Evolutionary conservation across 768 basidiomycete species (phyloP).

Genomic region (Leccinum variicolor): DNA sequence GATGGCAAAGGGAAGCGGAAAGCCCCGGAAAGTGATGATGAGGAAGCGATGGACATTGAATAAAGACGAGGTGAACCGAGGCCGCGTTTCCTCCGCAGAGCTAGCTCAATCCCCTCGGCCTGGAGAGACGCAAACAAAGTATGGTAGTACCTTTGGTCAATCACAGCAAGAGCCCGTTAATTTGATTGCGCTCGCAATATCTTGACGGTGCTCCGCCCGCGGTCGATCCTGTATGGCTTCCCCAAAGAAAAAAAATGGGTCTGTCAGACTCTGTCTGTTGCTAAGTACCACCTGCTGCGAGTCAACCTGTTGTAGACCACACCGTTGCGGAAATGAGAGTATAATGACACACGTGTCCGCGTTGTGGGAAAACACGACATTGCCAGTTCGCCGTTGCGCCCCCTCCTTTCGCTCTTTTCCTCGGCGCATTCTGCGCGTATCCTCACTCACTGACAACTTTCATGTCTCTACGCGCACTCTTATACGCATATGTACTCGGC

Average conservation of each 20-base stretch:
- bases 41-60: too few species aligned
- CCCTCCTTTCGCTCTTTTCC: neutral
- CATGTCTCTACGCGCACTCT: constrained; percentile 63
- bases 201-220: too few species aligned
- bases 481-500: constrained; percentile 87
- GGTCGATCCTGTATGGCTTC: too few species aligned
- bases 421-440: neutral
- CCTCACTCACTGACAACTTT: neutral
- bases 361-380: constrained; percentile 11
- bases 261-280: too few species aligned
- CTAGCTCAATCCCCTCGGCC: neutral
- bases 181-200: too few species aligned
- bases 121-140: constrained; percentile 11
- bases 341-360: constrained; percentile 8
- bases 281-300: neutral
- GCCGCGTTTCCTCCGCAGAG: neutral
- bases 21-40: too few species aligned
- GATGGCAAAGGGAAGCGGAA: too few species aligned
- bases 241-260: too few species aligned
- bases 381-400: neutral
- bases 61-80: constrained; percentile 9
- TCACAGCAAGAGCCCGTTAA: too few species aligned
- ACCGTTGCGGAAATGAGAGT: constrained; percentile 11
- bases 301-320: constrained; percentile 3
- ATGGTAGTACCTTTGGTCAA: neutral